These are phyloP conservation scores for Verticillium tricorpus DNA, from an alignment of 2,329 filamentous ascomycete genomes.

Conservation along the genomic window DNA sequence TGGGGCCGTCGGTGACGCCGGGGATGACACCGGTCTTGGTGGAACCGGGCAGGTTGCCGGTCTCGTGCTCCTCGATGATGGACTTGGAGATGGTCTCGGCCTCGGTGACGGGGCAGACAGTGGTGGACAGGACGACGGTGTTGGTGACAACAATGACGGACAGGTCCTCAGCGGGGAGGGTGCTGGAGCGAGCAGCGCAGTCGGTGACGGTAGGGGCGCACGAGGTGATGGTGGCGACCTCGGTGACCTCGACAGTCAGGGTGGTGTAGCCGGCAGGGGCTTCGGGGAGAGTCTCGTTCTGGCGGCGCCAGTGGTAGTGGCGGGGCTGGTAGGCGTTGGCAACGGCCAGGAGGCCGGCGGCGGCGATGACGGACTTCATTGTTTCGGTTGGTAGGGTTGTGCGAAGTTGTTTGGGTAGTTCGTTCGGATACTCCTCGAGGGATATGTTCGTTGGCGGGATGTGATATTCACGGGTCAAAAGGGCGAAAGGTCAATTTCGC, in stretches of 20 bases:
- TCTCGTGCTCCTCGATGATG: constrained; percentile 28
- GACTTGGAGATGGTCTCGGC: constrained; percentile 35
- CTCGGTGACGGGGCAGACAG: constrained; percentile 41
- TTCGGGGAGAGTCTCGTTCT: constrained; percentile 14
- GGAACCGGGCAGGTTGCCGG: constrained; percentile 31
- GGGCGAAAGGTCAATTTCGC: constrained; percentile 15
- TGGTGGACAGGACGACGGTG: constrained; percentile 33
- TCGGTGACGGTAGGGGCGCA: constrained; percentile 54
- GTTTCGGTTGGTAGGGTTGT: constrained; percentile 24
- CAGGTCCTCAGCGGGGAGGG: constrained; percentile 30
- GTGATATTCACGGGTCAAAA: constrained; percentile 2
- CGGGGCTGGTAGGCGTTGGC: constrained; percentile 36
- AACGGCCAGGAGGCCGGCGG: constrained; percentile 37
- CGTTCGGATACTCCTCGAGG: background rate
- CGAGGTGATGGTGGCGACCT: constrained; percentile 53
- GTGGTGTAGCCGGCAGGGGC: constrained; percentile 26
- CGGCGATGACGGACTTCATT: constrained; percentile 43
- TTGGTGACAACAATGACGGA: constrained; percentile 29
- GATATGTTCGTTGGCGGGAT: background rate
- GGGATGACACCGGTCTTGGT: constrained; percentile 20
- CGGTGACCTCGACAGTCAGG: constrained; percentile 47
- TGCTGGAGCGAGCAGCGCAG: constrained; percentile 39
- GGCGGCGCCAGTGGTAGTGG: constrained; percentile 22
- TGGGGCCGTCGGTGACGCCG: constrained; percentile 16
- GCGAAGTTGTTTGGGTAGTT: background rate